Conservation (phyloP, 2,329 filamentous ascomycete genomes). For the Trichoderma sp. region DNA sequence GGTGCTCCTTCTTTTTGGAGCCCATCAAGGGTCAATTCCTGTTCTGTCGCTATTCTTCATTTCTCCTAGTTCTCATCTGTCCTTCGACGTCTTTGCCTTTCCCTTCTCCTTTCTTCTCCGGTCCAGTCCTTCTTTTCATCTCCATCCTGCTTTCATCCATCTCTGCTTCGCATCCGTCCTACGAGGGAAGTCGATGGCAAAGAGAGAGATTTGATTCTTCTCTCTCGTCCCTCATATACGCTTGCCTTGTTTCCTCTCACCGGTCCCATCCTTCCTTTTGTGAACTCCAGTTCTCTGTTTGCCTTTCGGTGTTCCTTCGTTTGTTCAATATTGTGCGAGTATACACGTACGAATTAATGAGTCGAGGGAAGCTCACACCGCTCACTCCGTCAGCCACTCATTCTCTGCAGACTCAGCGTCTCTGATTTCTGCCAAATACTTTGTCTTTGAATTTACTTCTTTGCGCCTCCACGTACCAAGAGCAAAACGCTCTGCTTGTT, state of each 20-base stretch:
- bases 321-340: constrained; percentile 2
- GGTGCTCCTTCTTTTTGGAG: neutral
- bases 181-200: neutral
- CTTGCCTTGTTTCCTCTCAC: neutral
- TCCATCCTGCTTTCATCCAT: neutral
- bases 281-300: constrained; percentile 1
- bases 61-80: constrained; percentile 24
- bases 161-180: constrained; percentile 1
- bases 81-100: constrained; percentile 8
- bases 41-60: constrained; percentile 19
- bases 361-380: neutral
- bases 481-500: constrained; percentile 3
- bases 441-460: neutral
- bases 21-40: constrained; percentile 9
- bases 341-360: constrained; percentile 6
- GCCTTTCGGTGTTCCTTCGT: constrained; percentile 16
- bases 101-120: neutral
- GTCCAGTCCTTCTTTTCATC: constrained; percentile 19
- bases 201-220: constrained; percentile 10
- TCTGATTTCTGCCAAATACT: neutral
- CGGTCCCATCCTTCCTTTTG: neutral
- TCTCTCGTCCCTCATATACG: neutral
- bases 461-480: neutral
- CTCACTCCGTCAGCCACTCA: neutral
- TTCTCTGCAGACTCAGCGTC: neutral